These are phyloP conservation scores for Xylaria digitata DNA, from an alignment of 2,329 filamentous ascomycete genomes.

Conservation along the genomic window DNA sequence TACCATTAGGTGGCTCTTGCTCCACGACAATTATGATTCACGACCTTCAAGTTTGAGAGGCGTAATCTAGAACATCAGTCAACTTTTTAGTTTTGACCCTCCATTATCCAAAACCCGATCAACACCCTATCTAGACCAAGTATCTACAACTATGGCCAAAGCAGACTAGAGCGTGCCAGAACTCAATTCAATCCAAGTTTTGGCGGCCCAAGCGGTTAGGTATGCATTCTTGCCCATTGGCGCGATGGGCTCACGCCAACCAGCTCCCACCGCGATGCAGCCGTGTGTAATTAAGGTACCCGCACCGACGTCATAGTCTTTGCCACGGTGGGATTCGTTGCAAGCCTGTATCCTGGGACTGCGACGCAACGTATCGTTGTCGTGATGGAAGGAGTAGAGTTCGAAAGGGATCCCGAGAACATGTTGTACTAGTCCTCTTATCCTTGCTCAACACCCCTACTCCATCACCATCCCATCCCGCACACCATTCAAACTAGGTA, in stretches of 20 bases:
- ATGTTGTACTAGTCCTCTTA: neutral
- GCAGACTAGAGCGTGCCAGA: neutral
- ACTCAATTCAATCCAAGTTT: slow-evolving; percentile 2
- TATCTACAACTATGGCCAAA: too few species aligned
- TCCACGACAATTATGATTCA: neutral
- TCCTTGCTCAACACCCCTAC: slow-evolving; percentile 9
- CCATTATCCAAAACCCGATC: too few species aligned
- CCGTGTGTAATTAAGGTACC: neutral
- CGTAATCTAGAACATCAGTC: too few species aligned
- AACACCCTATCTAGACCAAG: too few species aligned
- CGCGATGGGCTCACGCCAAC: neutral
- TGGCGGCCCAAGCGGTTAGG: slow-evolving; percentile 29
- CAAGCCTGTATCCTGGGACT: neutral
- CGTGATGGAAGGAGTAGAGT: slow-evolving; percentile 5
- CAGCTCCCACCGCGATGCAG: slow-evolving; percentile 8
- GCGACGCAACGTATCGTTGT: neutral
- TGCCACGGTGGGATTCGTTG: neutral
- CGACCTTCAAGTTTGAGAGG: too few species aligned
- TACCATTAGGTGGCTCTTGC: neutral
- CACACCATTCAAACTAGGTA: neutral
- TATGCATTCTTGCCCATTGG: neutral
- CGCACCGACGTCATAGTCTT: slow-evolving; percentile 15
- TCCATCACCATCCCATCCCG: neutral
- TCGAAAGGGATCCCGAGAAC: neutral
- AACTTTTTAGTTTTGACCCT: too few species aligned